Conservation (phyloP, 2,329 filamentous ascomycete genomes). For the Aspergillus sp. region DNA sequence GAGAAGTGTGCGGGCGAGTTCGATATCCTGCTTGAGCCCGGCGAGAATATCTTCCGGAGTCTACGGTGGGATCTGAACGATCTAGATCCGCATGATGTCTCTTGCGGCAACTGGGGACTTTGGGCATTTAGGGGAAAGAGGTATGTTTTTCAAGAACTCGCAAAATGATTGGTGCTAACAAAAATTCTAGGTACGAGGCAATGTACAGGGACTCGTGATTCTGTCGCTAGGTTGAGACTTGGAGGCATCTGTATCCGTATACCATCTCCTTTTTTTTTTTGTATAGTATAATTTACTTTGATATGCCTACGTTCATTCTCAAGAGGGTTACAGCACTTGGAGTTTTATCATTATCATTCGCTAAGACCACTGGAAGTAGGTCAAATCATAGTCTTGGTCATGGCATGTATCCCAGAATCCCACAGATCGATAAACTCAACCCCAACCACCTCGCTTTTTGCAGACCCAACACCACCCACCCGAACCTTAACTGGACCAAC, state of each 20-base stretch:
- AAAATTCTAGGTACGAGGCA: slow-evolving; percentile 42
- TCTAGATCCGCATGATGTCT: slow-evolving; percentile 89
- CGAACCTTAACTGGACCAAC: not conserved
- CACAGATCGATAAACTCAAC: too few species aligned
- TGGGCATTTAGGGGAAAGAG: slow-evolving; percentile 98
- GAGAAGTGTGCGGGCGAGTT: slow-evolving; percentile 88
- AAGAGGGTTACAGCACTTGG: too few species aligned
- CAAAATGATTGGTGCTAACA: not conserved
- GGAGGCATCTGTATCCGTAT: not conserved
- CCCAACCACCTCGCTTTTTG: not conserved
- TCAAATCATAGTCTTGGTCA: too few species aligned
- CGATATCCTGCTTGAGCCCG: slow-evolving; percentile 87
- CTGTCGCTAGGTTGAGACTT: not conserved
- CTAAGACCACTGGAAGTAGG: too few species aligned
- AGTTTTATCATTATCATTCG: too few species aligned
- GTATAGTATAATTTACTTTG: slow-evolving; percentile 7
- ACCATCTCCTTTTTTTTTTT: not conserved
- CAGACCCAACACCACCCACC: not conserved
- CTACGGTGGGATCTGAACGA: slow-evolving; percentile 97
- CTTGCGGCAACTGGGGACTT: slow-evolving; percentile 93
- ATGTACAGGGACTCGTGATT: slow-evolving; percentile 34
- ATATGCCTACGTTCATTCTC: not conserved
- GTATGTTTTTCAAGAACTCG: slow-evolving; percentile 54
- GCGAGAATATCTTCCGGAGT: slow-evolving; percentile 93
- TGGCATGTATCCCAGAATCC: too few species aligned